Evolutionary conservation across 441 rosid species (phyloP), one percentile per base, ranked within the genome.

Genomic region (Eruca vesicaria): DNA sequence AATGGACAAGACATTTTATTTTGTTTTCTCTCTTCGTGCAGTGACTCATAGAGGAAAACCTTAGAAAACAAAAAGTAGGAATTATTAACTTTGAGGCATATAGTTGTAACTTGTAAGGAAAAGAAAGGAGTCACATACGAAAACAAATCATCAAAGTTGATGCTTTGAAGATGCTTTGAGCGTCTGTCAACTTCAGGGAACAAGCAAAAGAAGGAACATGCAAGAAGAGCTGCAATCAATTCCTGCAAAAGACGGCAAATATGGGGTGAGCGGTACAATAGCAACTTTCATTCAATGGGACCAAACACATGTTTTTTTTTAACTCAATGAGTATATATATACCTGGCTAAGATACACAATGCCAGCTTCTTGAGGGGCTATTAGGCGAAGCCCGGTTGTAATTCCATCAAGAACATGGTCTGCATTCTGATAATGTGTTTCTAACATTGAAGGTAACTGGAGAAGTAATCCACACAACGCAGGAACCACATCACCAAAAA

Each of bases 311-410:
- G 14, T 33, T 35, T 66, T 26, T 65, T 6, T 26, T 29, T 4
- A 66, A 23, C 2, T 23, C 6, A 16, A 18, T 33, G 11, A 9
- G n/a, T n/a, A 23, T 23, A 41, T 48, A 3, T 53, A 72, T 65
- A 90, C 99, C 94, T 93, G 96, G 78, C 83, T 84, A 69, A 96
- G 96, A 56, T 90, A 80, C 74, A 89, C 98, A 8, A 86, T 71
- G 56, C 98, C 97, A 38, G 88, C 81, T 79, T 86, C 88, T 77
- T 96, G 99, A 9, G 79, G 82, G 69, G 75, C 81, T 77, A 96
- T 74, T 35, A 93, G 9, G 12, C 88, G 92, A 72, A 96, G 92
- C 69, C 86, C 85, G 1, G 86, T 72, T 14, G 60, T 60, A 56
- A 81, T 36, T 45, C 81, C 86, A 64, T 45, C n/a, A 48, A 82